A percentile compares a stretch with the other conserved stretches of the same genome.
These are phyloP conservation scores for Syzygium syzygioides DNA, from an alignment of 441 rosid species.

Conservation along the genomic window DNA sequence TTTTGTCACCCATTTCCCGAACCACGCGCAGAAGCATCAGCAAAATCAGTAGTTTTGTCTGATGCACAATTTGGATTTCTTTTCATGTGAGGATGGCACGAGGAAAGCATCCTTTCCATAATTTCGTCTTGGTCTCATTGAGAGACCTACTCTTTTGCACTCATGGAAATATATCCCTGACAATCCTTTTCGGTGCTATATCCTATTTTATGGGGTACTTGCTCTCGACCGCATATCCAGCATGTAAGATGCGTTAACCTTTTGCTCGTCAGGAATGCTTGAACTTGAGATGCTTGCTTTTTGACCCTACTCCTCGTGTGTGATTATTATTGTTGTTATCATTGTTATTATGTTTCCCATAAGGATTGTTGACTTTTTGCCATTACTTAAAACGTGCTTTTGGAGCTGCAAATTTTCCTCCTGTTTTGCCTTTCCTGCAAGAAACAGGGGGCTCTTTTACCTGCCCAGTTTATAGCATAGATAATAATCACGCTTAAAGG, in stretches of 20 bases:
- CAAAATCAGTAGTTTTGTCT: neutral
- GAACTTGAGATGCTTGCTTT: neutral
- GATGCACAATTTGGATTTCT: neutral
- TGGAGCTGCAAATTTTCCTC: neutral
- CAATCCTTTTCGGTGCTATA: neutral
- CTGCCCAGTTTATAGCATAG: neutral
- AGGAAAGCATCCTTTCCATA: neutral
- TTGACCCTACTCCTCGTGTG: neutral
- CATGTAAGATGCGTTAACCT: neutral
- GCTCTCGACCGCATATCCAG: neutral
- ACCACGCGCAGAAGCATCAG: neutral
- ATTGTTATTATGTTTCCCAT: neutral
- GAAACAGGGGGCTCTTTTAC: neutral
- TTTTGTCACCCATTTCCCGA: neutral
- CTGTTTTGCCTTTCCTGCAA: neutral
- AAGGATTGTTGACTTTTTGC: neutral
- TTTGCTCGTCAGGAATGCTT: neutral
- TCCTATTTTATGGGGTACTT: neutral
- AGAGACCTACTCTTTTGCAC: neutral
- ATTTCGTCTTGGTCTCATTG: neutral
- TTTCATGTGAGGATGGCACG: neutral
- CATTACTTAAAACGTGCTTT: neutral
- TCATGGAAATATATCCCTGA: neutral
- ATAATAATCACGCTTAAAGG: neutral
- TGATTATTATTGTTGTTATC: neutral